These are phyloP conservation scores for Nadsonia commutata DNA, from an alignment of 1,139 yeast species.

Conservation along the genomic window DNA sequence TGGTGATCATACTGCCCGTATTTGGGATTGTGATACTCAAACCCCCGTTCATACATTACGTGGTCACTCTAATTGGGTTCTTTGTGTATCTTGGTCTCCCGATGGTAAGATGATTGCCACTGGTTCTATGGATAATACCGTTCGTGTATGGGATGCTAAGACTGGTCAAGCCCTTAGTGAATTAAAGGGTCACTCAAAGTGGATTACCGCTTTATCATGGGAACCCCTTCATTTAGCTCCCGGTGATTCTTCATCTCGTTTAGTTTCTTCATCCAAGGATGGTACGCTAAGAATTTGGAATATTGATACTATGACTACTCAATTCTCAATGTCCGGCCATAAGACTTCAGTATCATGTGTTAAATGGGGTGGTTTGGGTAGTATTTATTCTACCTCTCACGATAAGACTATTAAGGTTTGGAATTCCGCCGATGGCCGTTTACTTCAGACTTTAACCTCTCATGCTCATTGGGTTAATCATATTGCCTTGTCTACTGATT, in stretches of 20 bases:
- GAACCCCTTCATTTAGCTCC: constrained; percentile 78
- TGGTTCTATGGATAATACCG: constrained; percentile 87
- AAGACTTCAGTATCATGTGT: constrained; percentile 83
- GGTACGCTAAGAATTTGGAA: constrained; percentile 89
- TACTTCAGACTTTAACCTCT: constrained; percentile 64
- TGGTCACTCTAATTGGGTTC: constrained; percentile 91
- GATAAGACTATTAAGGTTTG: constrained; percentile 90
- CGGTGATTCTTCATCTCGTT: constrained; percentile 48
- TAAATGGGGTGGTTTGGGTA: constrained; percentile 87
- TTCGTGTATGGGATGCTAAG: constrained; percentile 73
- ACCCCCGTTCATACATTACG: constrained; percentile 68
- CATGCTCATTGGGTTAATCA: constrained; percentile 99
- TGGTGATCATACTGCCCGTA: constrained; percentile 93
- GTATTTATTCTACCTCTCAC: constrained; percentile 82
- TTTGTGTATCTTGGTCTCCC: constrained; percentile 89
- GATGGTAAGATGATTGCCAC: constrained; percentile 87
- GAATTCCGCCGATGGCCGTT: constrained; percentile 70
- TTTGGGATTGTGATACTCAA: constrained; percentile 95
- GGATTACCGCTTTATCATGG: constrained; percentile 86
- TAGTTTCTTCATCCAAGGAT: constrained; percentile 86
- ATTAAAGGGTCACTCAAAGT: constrained; percentile 68
- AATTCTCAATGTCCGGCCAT: constrained; percentile 74
- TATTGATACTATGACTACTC: constrained; percentile 51
- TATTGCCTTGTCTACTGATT: constrained; percentile 80
- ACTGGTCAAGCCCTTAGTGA: constrained; percentile 66